Conservation (phyloP, 2,329 filamentous ascomycete genomes). For the Chlorencoelia australis region DNA sequence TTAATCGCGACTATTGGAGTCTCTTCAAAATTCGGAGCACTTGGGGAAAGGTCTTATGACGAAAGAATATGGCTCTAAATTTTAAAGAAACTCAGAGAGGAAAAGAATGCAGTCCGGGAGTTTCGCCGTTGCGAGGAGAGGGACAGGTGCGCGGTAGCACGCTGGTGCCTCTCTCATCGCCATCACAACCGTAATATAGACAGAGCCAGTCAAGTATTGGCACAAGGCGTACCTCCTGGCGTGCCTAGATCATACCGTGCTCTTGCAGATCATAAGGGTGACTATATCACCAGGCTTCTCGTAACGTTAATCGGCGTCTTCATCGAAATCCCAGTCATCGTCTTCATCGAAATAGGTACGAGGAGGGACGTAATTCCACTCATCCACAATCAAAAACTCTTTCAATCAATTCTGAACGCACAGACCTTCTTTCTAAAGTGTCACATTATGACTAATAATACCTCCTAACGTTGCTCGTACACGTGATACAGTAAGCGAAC, state of each 20-base stretch:
- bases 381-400: slow-evolving; percentile 20
- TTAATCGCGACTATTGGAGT: slow-evolving; percentile 7
- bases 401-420: no score
- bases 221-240: slow-evolving; percentile 10
- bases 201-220: slow-evolving; percentile 12
- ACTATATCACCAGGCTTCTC: no score
- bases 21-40: slow-evolving; percentile 2
- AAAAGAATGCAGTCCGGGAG: no score
- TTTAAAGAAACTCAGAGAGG: neutral
- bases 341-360: slow-evolving; percentile 14
- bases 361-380: slow-evolving; percentile 20
- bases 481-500: no score
- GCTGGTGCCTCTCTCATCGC: neutral
- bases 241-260: slow-evolving; percentile 12
- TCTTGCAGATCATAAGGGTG: slow-evolving; percentile 15
- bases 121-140: no score
- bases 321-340: slow-evolving; percentile 13
- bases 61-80: neutral
- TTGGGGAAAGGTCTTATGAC: neutral
- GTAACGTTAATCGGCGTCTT: no score
- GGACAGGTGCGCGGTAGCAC: no score
- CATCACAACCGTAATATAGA: slow-evolving; percentile 8
- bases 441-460: no score
- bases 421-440: no score
- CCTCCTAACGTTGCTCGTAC: no score